Conservation (phyloP, 176 grass and related monocot genomes). For the Stipa capillata region DNA sequence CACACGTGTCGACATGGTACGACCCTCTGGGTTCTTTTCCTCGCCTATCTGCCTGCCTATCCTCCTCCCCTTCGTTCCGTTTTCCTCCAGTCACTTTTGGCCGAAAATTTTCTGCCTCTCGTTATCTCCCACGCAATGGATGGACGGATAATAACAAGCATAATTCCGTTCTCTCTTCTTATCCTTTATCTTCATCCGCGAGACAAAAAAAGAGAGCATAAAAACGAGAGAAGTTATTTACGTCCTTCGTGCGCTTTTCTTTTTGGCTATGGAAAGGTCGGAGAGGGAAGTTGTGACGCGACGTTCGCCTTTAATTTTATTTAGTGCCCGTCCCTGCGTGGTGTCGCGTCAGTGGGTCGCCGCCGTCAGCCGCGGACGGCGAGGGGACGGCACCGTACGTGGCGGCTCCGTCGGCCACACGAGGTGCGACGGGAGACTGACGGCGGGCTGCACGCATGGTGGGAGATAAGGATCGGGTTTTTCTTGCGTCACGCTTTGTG, state of each 20-base stretch:
- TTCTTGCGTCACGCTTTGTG: background rate
- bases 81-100: background rate
- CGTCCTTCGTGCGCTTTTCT: background rate
- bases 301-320: background rate
- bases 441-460: background rate
- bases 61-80: background rate
- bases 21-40: background rate
- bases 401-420: slow-evolving; percentile 16
- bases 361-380: slow-evolving; percentile 9
- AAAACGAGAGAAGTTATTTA: background rate
- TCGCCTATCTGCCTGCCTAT: slow-evolving; percentile 28
- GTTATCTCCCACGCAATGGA: background rate
- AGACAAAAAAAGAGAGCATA: background rate
- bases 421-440: slow-evolving; percentile 14
- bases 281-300: slow-evolving; percentile 14
- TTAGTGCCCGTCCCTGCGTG: background rate
- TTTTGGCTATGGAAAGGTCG: background rate
- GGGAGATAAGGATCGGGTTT: slow-evolving; percentile 30
- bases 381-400: background rate
- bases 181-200: background rate
- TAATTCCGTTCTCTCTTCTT: background rate
- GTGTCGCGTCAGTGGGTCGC: background rate
- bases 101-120: slow-evolving; percentile 13
- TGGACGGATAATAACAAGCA: slow-evolving; percentile 6
- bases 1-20: background rate